Conservation (phyloP, 2,329 filamentous ascomycete genomes). For the Talaromyces rugulosus region DNA sequence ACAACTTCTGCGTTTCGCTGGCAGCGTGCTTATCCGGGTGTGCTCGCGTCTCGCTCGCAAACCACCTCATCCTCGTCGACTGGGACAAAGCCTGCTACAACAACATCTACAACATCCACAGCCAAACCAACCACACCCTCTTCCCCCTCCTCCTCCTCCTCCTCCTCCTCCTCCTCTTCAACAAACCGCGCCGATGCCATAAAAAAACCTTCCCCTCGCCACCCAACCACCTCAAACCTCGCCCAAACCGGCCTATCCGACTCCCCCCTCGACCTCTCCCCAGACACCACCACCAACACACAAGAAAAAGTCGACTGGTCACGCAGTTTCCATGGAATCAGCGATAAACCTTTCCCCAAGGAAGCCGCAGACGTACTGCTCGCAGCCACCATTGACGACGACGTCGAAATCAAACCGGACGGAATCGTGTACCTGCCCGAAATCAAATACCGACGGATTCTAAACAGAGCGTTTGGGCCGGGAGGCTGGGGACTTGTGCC, state of each 20-base stretch:
- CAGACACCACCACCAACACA: not conserved
- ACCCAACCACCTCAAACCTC: conserved; percentile 33
- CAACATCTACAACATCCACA: not conserved
- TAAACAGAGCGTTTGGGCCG: conserved; percentile 88
- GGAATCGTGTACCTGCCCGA: conserved; percentile 94
- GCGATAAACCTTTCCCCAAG: conserved; percentile 63
- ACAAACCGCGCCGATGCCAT: conserved; percentile 17
- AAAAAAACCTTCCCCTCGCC: conserved; percentile 20
- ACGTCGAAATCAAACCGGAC: conserved; percentile 97
- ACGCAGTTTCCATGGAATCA: conserved; percentile 76
- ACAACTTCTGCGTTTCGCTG: not conserved
- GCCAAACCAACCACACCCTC: not conserved
- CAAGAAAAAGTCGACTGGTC: conserved; percentile 69
- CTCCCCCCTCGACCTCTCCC: conserved; percentile 29
- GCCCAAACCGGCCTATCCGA: conserved; percentile 35
- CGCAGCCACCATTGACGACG: conserved; percentile 61
- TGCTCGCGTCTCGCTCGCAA: not conserved
- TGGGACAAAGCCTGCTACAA: not conserved
- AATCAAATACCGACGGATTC: conserved; percentile 91
- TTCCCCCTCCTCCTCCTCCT: conserved; percentile 14
- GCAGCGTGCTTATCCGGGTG: not conserved
- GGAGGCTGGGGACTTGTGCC: conserved; percentile 95
- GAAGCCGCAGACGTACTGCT: conserved; percentile 67
- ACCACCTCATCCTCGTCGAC: conserved; percentile 6
- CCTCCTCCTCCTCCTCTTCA: conserved; percentile 15